A percentile compares a stretch with the other conserved stretches of the same genome.
These are phyloP conservation scores for Thalassiosira pacifica DNA, from an alignment of 352 stramenopile genomes.

Conservation along the genomic window DNA sequence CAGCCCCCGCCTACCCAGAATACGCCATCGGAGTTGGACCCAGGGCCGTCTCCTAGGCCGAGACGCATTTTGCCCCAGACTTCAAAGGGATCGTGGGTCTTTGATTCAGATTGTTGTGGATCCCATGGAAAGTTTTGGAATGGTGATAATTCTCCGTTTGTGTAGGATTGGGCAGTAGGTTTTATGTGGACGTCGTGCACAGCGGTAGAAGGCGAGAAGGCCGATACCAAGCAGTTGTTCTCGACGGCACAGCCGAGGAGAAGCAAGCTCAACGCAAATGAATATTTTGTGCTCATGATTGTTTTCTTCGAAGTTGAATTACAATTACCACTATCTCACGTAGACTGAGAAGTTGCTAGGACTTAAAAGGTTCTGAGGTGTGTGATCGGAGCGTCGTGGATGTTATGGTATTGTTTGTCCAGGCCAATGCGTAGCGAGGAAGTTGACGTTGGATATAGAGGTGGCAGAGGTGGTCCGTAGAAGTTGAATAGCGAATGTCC, in stretches of 20 bases:
- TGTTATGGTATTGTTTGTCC: too few relatives aligned
- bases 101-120: not conserved
- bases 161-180: constrained; percentile 34
- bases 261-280: constrained; percentile 12
- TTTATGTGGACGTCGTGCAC: not conserved
- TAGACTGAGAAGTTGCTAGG: too few relatives aligned
- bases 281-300: too few relatives aligned
- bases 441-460: too few relatives aligned
- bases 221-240: not conserved
- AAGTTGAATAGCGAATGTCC: too few relatives aligned
- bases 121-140: constrained; percentile 28
- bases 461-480: too few relatives aligned
- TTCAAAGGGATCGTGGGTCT: constrained; percentile 47
- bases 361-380: too few relatives aligned
- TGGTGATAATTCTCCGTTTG: constrained; percentile 23
- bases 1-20: constrained; percentile 61
- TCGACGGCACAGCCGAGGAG: constrained; percentile 18
- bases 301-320: too few relatives aligned
- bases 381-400: too few relatives aligned
- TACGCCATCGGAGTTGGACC: constrained; percentile 35
- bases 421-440: too few relatives aligned
- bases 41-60: constrained; percentile 37
- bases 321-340: too few relatives aligned
- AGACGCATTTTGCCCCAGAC: constrained; percentile 56
- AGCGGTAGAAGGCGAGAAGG: constrained; percentile 33